Evolutionary conservation across 768 basidiomycete genomes (phyloP), one percentile per base, ranked within the genome.

Genomic region (Rhodotorula graminis): DNA sequence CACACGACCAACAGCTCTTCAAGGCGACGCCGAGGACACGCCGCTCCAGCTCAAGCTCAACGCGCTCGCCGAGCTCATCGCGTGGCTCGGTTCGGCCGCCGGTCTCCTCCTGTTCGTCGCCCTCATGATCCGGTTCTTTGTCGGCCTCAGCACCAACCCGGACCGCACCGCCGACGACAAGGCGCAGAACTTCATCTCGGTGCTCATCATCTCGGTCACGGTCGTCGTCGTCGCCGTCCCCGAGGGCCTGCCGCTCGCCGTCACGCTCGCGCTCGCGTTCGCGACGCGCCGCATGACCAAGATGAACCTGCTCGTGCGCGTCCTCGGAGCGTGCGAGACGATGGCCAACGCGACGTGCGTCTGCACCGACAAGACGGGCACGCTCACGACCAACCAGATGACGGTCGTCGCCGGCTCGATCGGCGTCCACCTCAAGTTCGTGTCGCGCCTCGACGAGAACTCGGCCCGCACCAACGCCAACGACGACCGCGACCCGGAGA

Each of bases 251-350:
- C 95, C 95, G 4, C 85, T 99, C 66, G 95, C 95, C 55, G 95
- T 98, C 62, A 97, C 95, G 0, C 87, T 99, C 60, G 96, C 96
- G 0, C 84, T 99, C 46, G 92, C 96, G 1, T 99, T 98, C 79
- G 96, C 95, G 0, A 99, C 96, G 60, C 93, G 91, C 78, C 89
- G 95, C n/a, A 98, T 98, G 96, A 91, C 94, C 16, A 86, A 89
- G 78, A 90, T 93, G 81, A 96, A 96, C 65, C 84, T 98, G 0
- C 87, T 99, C 56, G 96, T 98, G 44, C 93, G 95, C 66, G 91
- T 97, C 10, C 87, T 99, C 47, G 91, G 91, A 14, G 93, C 93
- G 21, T 98, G 95, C 81, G 96, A 99, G 83, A 98, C 93, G 0
- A 98, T 98, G 95, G 95, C 91, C 31, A 97, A 97, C 77, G 91